These are phyloP conservation scores for Mucor mucedo DNA, from an alignment of 371 early-diverging fungal genomes.

Conservation along the genomic window DNA sequence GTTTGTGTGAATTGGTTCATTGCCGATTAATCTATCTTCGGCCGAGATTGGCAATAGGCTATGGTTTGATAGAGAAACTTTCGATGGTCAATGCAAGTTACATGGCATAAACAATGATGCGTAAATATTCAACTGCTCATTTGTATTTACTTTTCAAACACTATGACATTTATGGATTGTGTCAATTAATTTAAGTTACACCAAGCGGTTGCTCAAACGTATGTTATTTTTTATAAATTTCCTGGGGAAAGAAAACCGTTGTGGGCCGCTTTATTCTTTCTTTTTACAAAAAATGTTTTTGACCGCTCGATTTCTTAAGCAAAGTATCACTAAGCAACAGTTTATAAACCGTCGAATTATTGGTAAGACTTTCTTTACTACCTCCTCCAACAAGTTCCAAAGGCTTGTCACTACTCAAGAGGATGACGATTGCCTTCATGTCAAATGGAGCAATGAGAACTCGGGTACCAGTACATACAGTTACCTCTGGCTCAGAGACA, in stretches of 20 bases:
- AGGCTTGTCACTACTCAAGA: not conserved
- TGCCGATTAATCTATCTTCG: no score
- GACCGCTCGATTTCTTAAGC: not conserved
- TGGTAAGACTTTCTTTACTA: not conserved
- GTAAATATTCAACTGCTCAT: no score
- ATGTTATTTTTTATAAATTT: not conserved
- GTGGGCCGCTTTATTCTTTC: not conserved
- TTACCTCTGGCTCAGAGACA: constrained; percentile 82
- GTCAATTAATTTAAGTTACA: not conserved
- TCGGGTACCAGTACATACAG: constrained; percentile 43
- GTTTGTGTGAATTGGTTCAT: no score
- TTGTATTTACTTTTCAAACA: no score
- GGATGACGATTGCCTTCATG: constrained; percentile 22
- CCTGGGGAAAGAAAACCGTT: not conserved
- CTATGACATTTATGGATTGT: no score
- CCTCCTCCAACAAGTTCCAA: not conserved
- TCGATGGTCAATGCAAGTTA: no score
- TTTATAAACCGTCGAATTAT: not conserved
- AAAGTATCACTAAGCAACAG: not conserved
- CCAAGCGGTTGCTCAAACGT: not conserved
- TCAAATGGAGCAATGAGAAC: constrained; percentile 29
- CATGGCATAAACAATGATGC: no score
- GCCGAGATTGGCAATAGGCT: no score
- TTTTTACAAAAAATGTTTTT: not conserved
- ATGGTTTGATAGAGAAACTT: no score